Base-by-base conservation (phyloP, 1,284 basidiomycete genomes). In the Takashimella koratensis region DNA sequence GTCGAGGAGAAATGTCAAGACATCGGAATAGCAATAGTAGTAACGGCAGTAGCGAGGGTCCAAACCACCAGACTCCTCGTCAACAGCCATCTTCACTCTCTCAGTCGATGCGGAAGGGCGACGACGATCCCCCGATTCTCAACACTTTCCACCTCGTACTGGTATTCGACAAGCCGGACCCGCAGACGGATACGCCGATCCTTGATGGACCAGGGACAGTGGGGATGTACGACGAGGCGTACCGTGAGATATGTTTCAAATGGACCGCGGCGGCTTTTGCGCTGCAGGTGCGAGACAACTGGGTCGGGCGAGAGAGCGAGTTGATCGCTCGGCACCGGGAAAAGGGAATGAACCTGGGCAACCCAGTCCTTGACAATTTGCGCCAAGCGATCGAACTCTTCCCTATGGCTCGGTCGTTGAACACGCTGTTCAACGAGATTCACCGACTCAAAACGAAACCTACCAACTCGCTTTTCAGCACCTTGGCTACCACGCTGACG, bases 151-250 rank as follows among this genome's bases (percentile, higher is more conserved):
- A 95, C 73, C 80, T 96, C 56, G 88, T 92, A 8, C 77, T 95
- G 52, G 88, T 95, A 8, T 78, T 94, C 47, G 92, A 96, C 73
- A 81, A 89, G 26, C 91, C 92, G 0, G 91, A 96, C 74, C 88
- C 90, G 3, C 71, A 75, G 41, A 47, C 51, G 3, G 51, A 53
- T 3, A 41, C 44, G 16, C 87, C 19, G 82, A 83, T 16, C 83
- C 84, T 12, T 85, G 85, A n/a, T 86, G 30, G 30, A 36, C 30
- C 30, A 36, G 30, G 30, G 8, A 86, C 64, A 77, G 90, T 65
- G 10, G 59, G 54, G n/a, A 47, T 65, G 43, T 87, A 90, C 63
- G 87, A 93, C 69, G 65, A 71, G 48, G 56, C 71, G 2, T 96
- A 96, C 70, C 83, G 89, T 58, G 90, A 93, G 66, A 82, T 94